Percentiles rank a stretch among this genome's conserved stretches.
phyloP scores from a whole-genome alignment of 306 rosid genomes.

The Dalbergia oliveri region DNA sequence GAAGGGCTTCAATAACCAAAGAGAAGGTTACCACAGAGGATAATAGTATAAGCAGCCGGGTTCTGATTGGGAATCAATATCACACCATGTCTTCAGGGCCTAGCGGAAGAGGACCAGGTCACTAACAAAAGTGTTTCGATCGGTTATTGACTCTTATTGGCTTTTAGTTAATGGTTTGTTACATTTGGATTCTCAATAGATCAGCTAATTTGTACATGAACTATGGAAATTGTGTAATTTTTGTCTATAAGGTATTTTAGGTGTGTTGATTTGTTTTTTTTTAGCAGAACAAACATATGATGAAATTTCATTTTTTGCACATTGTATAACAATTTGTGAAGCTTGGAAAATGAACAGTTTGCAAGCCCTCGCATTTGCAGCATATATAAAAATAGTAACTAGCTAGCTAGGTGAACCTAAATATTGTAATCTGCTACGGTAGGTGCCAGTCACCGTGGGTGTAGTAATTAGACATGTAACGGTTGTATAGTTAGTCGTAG shows the following conservation, averaged over 20 bases:
- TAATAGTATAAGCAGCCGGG: conserved; percentile 3
- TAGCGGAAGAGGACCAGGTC: conserved; percentile 85
- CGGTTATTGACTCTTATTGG: background rate
- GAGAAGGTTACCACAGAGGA: conserved; percentile 7
- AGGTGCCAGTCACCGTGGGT: too few species aligned
- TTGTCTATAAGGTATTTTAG: conserved; percentile 43
- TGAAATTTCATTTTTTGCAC: background rate
- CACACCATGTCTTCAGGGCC: conserved; percentile 84
- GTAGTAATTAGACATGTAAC: too few species aligned
- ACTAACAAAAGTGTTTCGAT: conserved; percentile 46
- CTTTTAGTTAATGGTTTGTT: conserved; percentile 6
- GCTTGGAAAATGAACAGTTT: background rate
- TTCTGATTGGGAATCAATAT: conserved; percentile 45
- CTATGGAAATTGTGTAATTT: conserved; percentile 36
- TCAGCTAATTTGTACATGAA: conserved; percentile 46
- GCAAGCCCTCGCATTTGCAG: background rate
- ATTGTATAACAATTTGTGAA: background rate
- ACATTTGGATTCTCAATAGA: conserved; percentile 19
- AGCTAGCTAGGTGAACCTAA: conserved; percentile 13
- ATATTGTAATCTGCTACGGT: background rate
- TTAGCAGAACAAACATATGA: background rate
- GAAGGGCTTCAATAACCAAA: conserved; percentile 7
- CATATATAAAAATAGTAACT: background rate
- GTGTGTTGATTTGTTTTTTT: conserved; percentile 22
- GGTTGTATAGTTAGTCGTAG: too few species aligned